These are phyloP conservation scores for Murraya koenigii DNA, from an alignment of 345 rosid genomes.

Conservation along the genomic window DNA sequence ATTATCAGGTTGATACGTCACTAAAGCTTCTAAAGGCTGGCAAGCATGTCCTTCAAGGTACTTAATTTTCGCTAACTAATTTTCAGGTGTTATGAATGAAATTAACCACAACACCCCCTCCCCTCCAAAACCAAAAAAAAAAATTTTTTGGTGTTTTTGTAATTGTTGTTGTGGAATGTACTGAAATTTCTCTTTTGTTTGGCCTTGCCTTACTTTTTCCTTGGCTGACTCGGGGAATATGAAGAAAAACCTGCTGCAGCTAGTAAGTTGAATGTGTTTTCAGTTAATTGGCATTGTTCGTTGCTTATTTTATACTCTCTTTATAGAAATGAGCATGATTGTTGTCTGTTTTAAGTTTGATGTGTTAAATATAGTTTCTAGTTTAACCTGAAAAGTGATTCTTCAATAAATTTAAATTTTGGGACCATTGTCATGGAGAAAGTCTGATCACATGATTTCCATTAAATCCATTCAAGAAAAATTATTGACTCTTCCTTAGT, in stretches of 20 bases:
- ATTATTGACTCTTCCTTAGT: neutral
- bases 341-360: neutral
- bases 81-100: neutral
- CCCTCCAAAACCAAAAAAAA: too few species aligned
- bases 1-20: constrained; percentile 68
- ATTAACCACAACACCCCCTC: too few species aligned
- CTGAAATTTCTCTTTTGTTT: constrained; percentile 30
- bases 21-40: constrained; percentile 80
- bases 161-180: constrained; percentile 8
- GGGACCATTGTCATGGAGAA: neutral
- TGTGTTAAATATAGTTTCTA: neutral
- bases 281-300: constrained; percentile 1
- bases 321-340: neutral
- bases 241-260: constrained; percentile 97
- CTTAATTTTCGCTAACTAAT: constrained; percentile 4
- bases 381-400: neutral
- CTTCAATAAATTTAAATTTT: neutral
- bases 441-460: neutral
- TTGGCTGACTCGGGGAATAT: constrained; percentile 43
- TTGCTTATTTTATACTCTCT: neutral
- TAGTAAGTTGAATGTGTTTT: constrained; percentile 53
- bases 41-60: constrained; percentile 93
- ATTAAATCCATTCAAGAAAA: neutral
- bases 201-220: constrained; percentile 26
- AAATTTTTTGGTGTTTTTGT: neutral